These are phyloP conservation scores for Xylaria sp. DNA, from an alignment of 2,329 filamentous ascomycete species.

Conservation along the genomic window DNA sequence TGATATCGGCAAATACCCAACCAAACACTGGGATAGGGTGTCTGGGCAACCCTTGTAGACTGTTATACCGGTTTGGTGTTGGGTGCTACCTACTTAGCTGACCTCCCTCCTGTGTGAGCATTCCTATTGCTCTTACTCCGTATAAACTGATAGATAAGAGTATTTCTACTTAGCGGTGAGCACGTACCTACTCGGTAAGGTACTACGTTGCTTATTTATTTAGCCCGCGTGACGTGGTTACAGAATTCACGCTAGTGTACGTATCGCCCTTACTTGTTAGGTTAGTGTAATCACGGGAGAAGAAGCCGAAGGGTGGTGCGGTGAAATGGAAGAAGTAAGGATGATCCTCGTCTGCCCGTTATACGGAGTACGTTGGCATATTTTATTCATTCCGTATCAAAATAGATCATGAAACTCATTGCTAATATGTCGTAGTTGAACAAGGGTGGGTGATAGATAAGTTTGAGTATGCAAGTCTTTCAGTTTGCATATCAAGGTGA, in stretches of 20 bases:
- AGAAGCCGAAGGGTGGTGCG: slow-evolving; percentile 2
- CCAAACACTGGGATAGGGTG: background rate
- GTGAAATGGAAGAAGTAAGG: background rate
- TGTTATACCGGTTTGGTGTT: background rate
- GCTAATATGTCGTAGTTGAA: too few relatives aligned
- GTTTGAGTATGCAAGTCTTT: background rate
- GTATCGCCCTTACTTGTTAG: background rate
- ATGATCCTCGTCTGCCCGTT: too few relatives aligned
- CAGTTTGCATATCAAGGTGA: background rate
- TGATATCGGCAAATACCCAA: slow-evolving; percentile 3
- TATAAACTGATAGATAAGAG: too few relatives aligned
- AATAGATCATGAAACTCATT: too few relatives aligned
- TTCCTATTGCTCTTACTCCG: slow-evolving; percentile 3
- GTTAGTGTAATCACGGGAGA: background rate
- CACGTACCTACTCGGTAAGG: too few relatives aligned
- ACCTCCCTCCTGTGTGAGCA: slow-evolving; percentile 9
- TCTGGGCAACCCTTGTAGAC: slow-evolving; percentile 7
- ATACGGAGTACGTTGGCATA: background rate
- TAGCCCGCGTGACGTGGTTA: too few relatives aligned
- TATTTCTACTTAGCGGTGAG: too few relatives aligned
- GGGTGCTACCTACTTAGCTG: background rate
- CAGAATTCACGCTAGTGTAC: background rate
- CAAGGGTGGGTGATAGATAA: background rate
- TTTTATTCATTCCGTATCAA: background rate
- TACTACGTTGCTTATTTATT: too few relatives aligned